Base-by-base conservation (phyloP, 2,329 filamentous ascomycete genomes). In the Penicillium rolfsii region DNA sequence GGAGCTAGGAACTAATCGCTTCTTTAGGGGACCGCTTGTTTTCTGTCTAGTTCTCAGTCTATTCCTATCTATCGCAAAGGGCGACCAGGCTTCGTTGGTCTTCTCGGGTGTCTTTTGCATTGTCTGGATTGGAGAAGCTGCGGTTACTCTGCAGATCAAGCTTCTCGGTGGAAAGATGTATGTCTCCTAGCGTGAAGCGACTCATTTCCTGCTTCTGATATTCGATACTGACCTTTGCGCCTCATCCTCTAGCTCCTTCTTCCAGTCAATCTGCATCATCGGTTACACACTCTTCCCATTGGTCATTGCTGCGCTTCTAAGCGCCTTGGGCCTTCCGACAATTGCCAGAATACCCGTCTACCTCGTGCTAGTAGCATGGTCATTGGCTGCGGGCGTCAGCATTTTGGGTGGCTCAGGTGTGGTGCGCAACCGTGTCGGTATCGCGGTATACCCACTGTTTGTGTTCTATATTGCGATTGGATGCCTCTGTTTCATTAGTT, bases 111-210 rank as follows among this genome's bases (percentile, higher is more conserved):
- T 99, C 49, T 99, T 99, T 79, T 92, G 93, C 52, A 91, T 96
- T 79, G 89, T 99, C 57, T 99, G 95, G 95, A 88, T 99, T 60
- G 95, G 93, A 30, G 93, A 98, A 81, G 93, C 93, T 1, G 90
- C 97, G 3, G 95, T 99, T 61, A 99, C 95, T n/a, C 80, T 96
- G 73, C 95, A 99, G 84, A 98, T 99, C 77, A 97, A 96, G 81
- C 82, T 99, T 69, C 80, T 99, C 61, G 95, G 95, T 61, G 95
- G 95, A 49, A 97, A 95, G 81, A 97, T 99, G 94, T 98, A 82
- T 79, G 93, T 86, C 8, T 33, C 12, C 26, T 6, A 19, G 12
- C 5, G 7, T 41, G 26, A 22, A 12, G 26, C n/a, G 45, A 6
- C 2, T 45, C 11, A 5, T 30, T 43, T 22, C 19, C 40, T 7